Conservation (phyloP, 2,329 filamentous ascomycete genomes). For the Pestalotiopsis sp. region DNA sequence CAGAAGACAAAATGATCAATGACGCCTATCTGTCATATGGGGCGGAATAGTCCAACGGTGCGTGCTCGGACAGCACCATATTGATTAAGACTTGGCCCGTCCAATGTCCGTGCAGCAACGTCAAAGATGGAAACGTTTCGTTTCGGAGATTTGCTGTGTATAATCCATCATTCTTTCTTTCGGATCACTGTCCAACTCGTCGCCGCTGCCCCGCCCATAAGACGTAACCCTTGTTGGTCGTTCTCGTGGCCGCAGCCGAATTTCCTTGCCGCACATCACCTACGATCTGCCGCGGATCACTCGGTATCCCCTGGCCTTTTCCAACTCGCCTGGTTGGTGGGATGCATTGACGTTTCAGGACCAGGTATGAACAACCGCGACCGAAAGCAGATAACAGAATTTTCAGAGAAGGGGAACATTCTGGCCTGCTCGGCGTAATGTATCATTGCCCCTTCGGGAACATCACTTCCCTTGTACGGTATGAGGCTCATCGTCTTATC, state of each 20-base stretch:
- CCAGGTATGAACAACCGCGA: neutral
- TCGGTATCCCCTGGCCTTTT: neutral
- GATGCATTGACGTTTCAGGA: neutral
- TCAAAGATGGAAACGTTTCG: too few relatives aligned
- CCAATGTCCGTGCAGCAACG: too few relatives aligned
- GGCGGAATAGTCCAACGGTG: too few relatives aligned
- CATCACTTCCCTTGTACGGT: neutral
- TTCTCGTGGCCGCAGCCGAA: neutral
- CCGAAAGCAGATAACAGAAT: too few relatives aligned
- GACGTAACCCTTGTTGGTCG: neutral
- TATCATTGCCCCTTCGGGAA: neutral
- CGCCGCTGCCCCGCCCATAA: too few relatives aligned
- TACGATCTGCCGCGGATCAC: neutral
- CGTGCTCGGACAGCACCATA: too few relatives aligned
- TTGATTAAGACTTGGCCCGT: too few relatives aligned
- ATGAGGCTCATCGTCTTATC: constrained; percentile 2
- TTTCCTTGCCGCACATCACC: neutral
- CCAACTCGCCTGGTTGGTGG: neutral
- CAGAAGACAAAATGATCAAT: too few relatives aligned
- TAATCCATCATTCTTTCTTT: too few relatives aligned
- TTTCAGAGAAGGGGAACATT: neutral
- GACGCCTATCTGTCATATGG: too few relatives aligned
- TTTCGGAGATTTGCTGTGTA: too few relatives aligned
- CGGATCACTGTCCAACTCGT: too few relatives aligned
- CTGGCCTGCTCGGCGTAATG: neutral